phyloP scores from a whole-genome alignment of 495 filamentous ascomycete genomes.

The Podospora pseudoanserina region DNA sequence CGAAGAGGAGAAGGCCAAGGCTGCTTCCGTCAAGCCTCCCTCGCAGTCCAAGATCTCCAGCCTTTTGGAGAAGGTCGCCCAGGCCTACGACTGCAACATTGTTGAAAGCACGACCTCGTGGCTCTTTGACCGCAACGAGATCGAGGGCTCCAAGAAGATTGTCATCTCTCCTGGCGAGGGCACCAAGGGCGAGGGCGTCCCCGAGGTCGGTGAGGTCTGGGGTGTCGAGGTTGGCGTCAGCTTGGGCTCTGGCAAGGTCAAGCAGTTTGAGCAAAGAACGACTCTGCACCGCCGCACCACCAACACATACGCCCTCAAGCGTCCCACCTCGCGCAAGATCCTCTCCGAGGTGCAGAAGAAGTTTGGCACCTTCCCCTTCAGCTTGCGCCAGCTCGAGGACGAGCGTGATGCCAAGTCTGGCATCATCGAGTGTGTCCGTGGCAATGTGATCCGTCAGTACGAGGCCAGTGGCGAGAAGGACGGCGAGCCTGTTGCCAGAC shows the following conservation, averaged over 20 bases:
- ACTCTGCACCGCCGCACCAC: conserved; percentile 91
- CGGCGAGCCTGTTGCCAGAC: conserved; percentile 70
- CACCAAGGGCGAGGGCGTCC: conserved; percentile 84
- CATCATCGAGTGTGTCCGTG: conserved; percentile 89
- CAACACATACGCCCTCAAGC: conserved; percentile 86
- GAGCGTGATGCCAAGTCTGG: conserved; percentile 95
- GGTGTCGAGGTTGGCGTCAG: conserved; percentile 94
- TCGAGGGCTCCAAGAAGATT: conserved; percentile 98
- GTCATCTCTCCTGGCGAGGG: conserved; percentile 82
- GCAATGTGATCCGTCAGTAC: conserved; percentile 87
- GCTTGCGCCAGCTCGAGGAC: conserved; percentile 92
- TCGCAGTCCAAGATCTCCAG: conserved; percentile 80
- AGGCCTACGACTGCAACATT: conserved; percentile 84
- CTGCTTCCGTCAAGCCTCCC: conserved; percentile 71
- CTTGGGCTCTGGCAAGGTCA: conserved; percentile 88
- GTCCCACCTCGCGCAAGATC: conserved; percentile 83
- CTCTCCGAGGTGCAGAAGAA: conserved; percentile 92
- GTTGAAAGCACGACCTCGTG: conserved; percentile 98
- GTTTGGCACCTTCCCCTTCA: conserved; percentile 97
- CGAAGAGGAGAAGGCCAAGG: conserved; percentile 93
- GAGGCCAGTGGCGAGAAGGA: conserved; percentile 94
- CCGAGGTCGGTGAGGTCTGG: conserved; percentile 94
- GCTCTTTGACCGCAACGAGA: conserved; percentile 93
- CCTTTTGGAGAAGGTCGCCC: conserved; percentile 85
- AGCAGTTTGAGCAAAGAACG: conserved; percentile 77